A percentile compares a stretch with the other conserved stretches of the same genome.
Evolutionary conservation across 1,284 basidiomycete species (phyloP).

Genomic region (Moniliophthora roreri): DNA sequence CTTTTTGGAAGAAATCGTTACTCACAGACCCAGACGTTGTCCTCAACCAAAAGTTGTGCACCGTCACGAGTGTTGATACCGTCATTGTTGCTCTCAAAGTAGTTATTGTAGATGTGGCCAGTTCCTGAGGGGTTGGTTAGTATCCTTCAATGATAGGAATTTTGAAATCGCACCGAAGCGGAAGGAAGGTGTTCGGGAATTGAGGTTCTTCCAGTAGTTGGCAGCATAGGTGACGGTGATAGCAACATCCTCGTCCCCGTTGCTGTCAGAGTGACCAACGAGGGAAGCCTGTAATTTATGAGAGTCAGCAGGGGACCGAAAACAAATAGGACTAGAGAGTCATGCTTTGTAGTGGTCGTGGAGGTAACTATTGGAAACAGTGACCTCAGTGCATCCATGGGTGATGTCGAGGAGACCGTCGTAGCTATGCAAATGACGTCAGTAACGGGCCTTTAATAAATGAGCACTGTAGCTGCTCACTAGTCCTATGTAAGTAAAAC

Average conservation of each 20-base stretch:
- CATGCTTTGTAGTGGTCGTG: conserved; percentile 39
- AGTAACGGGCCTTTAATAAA: background rate
- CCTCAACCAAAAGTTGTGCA: conserved; percentile 46
- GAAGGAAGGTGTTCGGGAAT: conserved; percentile 40
- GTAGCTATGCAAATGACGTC: conserved; percentile 35
- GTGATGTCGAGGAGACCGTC: conserved; percentile 40
- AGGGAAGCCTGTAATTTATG: conserved; percentile 26
- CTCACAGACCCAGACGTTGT: conserved; percentile 42
- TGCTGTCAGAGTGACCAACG: conserved; percentile 44
- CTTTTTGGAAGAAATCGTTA: background rate
- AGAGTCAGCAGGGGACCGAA: background rate
- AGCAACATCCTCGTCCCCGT: conserved; percentile 34
- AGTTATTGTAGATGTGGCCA: conserved; percentile 49
- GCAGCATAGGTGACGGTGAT: conserved; percentile 34
- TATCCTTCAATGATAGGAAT: too few relatives aligned
- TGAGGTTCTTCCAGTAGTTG: conserved; percentile 39
- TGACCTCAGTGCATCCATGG: conserved; percentile 40
- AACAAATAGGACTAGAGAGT: background rate
- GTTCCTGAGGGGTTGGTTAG: conserved; percentile 19
- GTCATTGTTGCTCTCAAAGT: conserved; percentile 38
- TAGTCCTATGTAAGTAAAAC: conserved; percentile 21
- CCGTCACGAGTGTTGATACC: conserved; percentile 51
- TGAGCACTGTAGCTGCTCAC: conserved; percentile 19
- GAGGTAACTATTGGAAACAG: conserved; percentile 38
- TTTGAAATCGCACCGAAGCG: conserved; percentile 9